phyloP scores from a whole-genome alignment of 2,329 filamentous ascomycete genomes.

The Aspergillus thermomutatus region DNA sequence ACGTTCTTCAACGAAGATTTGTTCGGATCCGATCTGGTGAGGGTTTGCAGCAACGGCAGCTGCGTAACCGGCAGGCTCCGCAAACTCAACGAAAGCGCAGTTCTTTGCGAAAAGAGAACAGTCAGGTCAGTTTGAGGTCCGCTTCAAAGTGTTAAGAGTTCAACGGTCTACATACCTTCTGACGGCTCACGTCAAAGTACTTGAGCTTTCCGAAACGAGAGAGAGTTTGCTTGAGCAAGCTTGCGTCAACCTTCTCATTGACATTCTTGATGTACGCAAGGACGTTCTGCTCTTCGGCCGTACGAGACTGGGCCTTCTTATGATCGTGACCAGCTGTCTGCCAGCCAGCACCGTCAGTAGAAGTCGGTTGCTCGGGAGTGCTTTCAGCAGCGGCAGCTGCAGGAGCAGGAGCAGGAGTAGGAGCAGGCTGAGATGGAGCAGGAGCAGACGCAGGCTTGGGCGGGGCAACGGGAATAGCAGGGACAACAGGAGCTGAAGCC shows the following conservation, averaged over 20 bases:
- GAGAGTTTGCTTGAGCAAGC: constrained; percentile 67
- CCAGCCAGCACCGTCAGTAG: constrained; percentile 69
- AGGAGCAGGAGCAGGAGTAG: constrained; percentile 29
- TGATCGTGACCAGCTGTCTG: constrained; percentile 77
- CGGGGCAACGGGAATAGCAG: constrained; percentile 29
- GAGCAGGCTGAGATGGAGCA: constrained; percentile 11
- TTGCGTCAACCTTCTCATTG: constrained; percentile 77
- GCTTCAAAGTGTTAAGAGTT: background rate
- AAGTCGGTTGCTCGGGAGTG: constrained; percentile 76
- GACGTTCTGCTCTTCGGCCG: constrained; percentile 68
- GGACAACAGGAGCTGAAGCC: constrained; percentile 35
- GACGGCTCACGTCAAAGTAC: constrained; percentile 63
- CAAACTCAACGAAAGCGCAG: constrained; percentile 95
- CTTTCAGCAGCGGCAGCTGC: constrained; percentile 48
- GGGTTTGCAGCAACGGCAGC: constrained; percentile 82
- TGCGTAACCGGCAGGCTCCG: constrained; percentile 73
- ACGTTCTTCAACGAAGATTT: constrained; percentile 83
- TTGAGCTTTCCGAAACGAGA: constrained; percentile 64
- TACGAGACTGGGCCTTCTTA: constrained; percentile 76
- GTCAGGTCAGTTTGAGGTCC: background rate
- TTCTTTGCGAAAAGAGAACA: constrained; percentile 56
- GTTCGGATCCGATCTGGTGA: constrained; percentile 76
- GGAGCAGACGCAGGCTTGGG: constrained; percentile 23
- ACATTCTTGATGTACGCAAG: constrained; percentile 96
- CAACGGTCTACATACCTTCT: constrained; percentile 62